Evolutionary conservation across 495 filamentous ascomycete species (phyloP).

Genomic region (Parachaetomium inaequale): DNA sequence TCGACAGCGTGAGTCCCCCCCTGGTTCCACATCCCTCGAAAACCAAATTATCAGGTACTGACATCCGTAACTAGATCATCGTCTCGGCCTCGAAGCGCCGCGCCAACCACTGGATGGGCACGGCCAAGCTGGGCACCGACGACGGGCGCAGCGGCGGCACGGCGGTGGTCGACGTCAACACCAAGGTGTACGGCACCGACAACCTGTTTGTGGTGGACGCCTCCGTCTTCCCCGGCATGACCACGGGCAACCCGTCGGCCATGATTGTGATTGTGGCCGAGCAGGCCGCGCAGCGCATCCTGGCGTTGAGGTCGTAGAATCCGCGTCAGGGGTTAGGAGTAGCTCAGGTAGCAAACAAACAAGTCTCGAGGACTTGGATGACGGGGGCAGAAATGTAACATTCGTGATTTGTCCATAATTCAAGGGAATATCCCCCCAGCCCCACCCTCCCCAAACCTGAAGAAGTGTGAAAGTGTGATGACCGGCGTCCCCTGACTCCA

Average conservation of each 20-base stretch:
- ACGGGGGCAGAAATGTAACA: background rate
- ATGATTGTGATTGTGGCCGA: constrained; percentile 58
- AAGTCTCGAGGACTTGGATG: background rate
- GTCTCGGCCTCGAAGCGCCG: constrained; percentile 56
- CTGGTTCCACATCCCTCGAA: background rate
- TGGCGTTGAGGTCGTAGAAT: constrained; percentile 16
- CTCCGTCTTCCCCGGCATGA: constrained; percentile 61
- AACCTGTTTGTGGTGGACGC: constrained; percentile 66
- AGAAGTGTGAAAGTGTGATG: no score
- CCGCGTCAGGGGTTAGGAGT: background rate
- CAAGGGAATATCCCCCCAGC: no score
- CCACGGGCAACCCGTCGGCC: constrained; percentile 58
- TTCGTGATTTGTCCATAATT: no score
- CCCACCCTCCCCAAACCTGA: no score
- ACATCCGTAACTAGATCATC: constrained; percentile 28
- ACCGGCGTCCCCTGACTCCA: no score
- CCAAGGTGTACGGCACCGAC: constrained; percentile 69
- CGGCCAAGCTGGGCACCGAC: constrained; percentile 62
- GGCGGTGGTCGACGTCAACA: constrained; percentile 64
- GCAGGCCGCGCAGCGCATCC: constrained; percentile 45
- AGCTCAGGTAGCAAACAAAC: no score
- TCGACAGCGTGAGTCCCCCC: constrained; percentile 36
- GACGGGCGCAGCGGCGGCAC: constrained; percentile 61
- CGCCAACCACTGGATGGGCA: constrained; percentile 66
- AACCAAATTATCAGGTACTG: background rate